Evolutionary conservation across 306 rosid genomes (phyloP).

Genomic region (Quercus suber): DNA sequence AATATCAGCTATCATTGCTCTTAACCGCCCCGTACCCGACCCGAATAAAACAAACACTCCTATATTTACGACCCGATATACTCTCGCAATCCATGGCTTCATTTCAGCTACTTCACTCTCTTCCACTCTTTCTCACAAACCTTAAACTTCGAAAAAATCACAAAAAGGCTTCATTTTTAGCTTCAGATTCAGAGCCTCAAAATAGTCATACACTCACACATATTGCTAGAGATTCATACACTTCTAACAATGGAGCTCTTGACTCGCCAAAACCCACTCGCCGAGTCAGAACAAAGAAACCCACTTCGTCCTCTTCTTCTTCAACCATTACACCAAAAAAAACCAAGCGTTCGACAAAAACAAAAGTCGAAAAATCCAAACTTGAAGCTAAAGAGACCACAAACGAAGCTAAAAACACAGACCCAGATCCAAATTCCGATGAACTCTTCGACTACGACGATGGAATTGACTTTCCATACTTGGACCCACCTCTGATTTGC

Average conservation of each 20-base stretch:
- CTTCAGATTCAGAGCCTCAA: constrained; percentile 1
- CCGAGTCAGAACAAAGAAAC: constrained; percentile 59
- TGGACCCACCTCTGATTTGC: constrained; percentile 70
- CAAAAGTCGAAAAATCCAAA: constrained; percentile 33
- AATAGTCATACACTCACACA: neutral
- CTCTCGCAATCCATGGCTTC: constrained; percentile 45
- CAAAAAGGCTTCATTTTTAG: neutral
- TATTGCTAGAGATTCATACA: constrained; percentile 27
- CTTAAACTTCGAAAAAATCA: neutral
- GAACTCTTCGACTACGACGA: constrained; percentile 56
- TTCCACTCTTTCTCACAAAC: constrained; percentile 10
- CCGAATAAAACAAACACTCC: too few relatives aligned
- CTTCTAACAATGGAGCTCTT: constrained; percentile 28
- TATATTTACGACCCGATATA: too few relatives aligned
- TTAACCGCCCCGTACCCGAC: too few relatives aligned
- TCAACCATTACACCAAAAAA: constrained; percentile 23
- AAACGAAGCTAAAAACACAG: constrained; percentile 9
- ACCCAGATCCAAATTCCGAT: constrained; percentile 16
- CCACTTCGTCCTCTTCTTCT: constrained; percentile 22
- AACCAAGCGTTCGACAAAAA: constrained; percentile 37
- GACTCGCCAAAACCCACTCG: constrained; percentile 53
- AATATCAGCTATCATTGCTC: neutral
- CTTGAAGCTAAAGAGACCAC: neutral
- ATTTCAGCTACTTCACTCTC: constrained; percentile 32
- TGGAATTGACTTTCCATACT: constrained; percentile 62